Evolutionary conservation across 495 filamentous ascomycete species (phyloP).

Genomic region (Trichoderma virens): DNA sequence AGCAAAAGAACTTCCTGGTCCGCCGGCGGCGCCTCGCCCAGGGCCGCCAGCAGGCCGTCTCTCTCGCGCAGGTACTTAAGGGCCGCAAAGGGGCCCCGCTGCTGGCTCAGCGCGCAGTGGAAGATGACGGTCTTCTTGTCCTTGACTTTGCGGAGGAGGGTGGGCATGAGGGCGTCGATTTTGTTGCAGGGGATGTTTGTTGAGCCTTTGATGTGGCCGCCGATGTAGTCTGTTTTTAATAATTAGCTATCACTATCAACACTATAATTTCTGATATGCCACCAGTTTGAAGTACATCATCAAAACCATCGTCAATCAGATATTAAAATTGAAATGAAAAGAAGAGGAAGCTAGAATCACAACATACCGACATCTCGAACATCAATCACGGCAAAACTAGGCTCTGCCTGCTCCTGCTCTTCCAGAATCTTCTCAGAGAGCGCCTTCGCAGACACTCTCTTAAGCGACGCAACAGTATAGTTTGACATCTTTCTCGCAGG

Average conservation of each 20-base stretch:
- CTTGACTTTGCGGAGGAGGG: conserved; percentile 68
- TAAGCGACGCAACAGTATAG: conserved; percentile 44
- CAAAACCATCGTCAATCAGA: no score
- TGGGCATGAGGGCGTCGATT: conserved; percentile 69
- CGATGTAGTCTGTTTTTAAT: conserved; percentile 66
- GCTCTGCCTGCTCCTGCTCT: conserved; percentile 11
- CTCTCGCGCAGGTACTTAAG: conserved; percentile 60
- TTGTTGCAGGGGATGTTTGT: conserved; percentile 65
- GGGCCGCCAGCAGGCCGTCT: conserved; percentile 33
- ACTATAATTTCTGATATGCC: no score
- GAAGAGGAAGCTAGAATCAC: background rate
- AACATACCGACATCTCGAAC: conserved; percentile 64
- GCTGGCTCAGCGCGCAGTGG: conserved; percentile 91
- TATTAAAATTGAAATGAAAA: no score
- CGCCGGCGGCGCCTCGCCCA: conserved; percentile 18
- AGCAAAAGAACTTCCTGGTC: conserved; percentile 72
- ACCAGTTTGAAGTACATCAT: no score
- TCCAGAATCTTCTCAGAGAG: conserved; percentile 43
- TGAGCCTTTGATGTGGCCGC: conserved; percentile 78
- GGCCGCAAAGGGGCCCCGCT: conserved; percentile 69
- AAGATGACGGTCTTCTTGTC: conserved; percentile 83
- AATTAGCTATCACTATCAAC: no score
- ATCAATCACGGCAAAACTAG: conserved; percentile 64
- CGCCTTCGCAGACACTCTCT: conserved; percentile 51
- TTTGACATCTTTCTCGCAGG: conserved; percentile 38